Percentiles rank a stretch among this genome's conserved stretches.
Evolutionary conservation across 306 rosid genomes (phyloP).

Genomic region (Trifolium pratense): DNA sequence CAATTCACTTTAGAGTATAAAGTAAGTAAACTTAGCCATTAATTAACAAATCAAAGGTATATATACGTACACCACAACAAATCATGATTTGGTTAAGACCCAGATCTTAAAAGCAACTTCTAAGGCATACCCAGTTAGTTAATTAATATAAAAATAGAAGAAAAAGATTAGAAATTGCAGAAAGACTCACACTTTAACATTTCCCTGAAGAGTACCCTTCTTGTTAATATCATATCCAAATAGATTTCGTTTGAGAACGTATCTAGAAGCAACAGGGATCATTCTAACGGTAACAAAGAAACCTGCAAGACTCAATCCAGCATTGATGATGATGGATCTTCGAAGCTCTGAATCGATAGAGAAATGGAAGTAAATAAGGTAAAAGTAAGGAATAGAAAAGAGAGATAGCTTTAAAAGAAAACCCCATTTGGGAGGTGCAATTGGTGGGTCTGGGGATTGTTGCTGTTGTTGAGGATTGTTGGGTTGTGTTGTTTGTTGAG

Average conservation of each 20-base stretch:
- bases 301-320: conserved; percentile 65
- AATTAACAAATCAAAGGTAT: no score
- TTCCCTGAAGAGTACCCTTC: conserved; percentile 84
- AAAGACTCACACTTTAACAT: conserved; percentile 76
- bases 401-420: conserved; percentile 67
- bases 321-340: conserved; percentile 80
- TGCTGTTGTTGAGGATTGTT: conserved; percentile 41
- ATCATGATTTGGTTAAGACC: background rate
- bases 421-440: conserved; percentile 73
- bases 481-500: conserved; percentile 36
- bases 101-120: conserved; percentile 39
- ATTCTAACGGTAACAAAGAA: conserved; percentile 64
- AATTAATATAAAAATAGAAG: background rate
- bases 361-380: conserved; percentile 68
- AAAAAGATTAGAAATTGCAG: background rate
- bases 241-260: conserved; percentile 69
- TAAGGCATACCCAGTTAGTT: background rate
- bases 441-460: conserved; percentile 51
- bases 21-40: no score
- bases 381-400: conserved; percentile 64
- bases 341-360: conserved; percentile 59
- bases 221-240: conserved; percentile 93
- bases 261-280: conserved; percentile 89
- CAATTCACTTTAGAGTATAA: no score
- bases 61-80: no score